Evolutionary conservation across 106 monocot species (phyloP).

Genomic region (Apostasia ramifera): DNA sequence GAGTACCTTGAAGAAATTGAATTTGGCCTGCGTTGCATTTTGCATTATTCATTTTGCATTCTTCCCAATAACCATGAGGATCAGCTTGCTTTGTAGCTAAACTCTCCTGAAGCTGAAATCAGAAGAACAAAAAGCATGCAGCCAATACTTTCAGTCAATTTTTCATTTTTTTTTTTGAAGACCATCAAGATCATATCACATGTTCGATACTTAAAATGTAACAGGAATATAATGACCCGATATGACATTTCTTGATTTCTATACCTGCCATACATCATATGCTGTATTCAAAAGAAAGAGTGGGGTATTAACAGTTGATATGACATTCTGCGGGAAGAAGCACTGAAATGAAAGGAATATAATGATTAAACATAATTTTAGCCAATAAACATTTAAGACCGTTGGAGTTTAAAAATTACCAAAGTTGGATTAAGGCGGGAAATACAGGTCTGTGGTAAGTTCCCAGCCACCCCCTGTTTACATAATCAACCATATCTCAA

Average conservation of each 20-base stretch:
- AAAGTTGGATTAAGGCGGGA: slow-evolving; percentile 64
- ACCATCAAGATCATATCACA: too few relatives aligned
- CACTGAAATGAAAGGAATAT: slow-evolving; percentile 50
- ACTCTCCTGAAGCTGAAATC: slow-evolving; percentile 51
- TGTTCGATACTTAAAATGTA: too few relatives aligned
- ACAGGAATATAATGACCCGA: too few relatives aligned
- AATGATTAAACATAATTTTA: neutral
- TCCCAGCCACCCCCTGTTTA: slow-evolving; percentile 46
- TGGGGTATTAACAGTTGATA: slow-evolving; percentile 64
- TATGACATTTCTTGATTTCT: neutral
- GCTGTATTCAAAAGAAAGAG: slow-evolving; percentile 83
- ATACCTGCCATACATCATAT: slow-evolving; percentile 98
- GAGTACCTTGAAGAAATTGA: slow-evolving; percentile 54
- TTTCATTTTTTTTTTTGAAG: too few relatives aligned
- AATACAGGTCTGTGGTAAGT: slow-evolving; percentile 64
- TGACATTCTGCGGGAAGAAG: slow-evolving; percentile 86
- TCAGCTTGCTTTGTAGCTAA: slow-evolving; percentile 51
- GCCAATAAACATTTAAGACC: neutral
- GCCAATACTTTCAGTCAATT: neutral
- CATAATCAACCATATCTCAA: neutral
- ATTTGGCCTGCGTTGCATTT: slow-evolving; percentile 47
- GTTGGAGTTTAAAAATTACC: slow-evolving; percentile 31
- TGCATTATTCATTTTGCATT: slow-evolving; percentile 38
- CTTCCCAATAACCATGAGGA: slow-evolving; percentile 47
- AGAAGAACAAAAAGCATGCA: neutral